Conservation (phyloP, 257 asterid species). For the Apocynum venetum region DNA sequence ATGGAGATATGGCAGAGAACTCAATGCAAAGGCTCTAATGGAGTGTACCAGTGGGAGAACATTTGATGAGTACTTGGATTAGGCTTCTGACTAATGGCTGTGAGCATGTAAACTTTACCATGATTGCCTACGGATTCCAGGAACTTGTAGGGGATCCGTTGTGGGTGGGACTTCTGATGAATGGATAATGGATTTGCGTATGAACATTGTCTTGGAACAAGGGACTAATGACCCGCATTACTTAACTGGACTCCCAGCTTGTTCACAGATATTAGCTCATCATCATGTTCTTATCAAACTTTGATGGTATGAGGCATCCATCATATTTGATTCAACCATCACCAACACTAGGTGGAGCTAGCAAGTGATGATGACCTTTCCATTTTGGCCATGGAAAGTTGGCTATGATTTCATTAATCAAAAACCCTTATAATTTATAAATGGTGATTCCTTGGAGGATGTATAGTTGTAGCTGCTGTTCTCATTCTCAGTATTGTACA, state of each 20-base stretch:
- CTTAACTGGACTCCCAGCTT: background rate
- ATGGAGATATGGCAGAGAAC: slow-evolving; percentile 25
- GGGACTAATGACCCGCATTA: background rate
- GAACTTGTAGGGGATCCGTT: background rate
- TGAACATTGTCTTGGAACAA: background rate
- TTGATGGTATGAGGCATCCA: background rate
- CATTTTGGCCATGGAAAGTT: slow-evolving; percentile 1
- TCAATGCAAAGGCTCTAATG: slow-evolving; percentile 19
- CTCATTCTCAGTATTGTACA: slow-evolving; percentile 7
- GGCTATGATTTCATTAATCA: slow-evolving; percentile 5
- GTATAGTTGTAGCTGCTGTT: slow-evolving; percentile 13
- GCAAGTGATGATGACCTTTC: background rate
- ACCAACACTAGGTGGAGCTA: background rate
- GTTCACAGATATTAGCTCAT: background rate
- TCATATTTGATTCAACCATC: background rate
- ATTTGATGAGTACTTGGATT: slow-evolving; percentile 17
- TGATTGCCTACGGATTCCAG: background rate
- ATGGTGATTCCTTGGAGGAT: background rate
- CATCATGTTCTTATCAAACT: background rate
- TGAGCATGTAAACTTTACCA: background rate
- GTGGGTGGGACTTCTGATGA: background rate
- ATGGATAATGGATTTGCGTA: background rate
- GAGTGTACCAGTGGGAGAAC: slow-evolving; percentile 21
- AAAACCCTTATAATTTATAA: background rate
- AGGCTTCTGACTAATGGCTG: slow-evolving; percentile 2